These are phyloP conservation scores for Funneliformis geosporum DNA, from an alignment of 192 early-diverging fungal species.

Conservation along the genomic window DNA sequence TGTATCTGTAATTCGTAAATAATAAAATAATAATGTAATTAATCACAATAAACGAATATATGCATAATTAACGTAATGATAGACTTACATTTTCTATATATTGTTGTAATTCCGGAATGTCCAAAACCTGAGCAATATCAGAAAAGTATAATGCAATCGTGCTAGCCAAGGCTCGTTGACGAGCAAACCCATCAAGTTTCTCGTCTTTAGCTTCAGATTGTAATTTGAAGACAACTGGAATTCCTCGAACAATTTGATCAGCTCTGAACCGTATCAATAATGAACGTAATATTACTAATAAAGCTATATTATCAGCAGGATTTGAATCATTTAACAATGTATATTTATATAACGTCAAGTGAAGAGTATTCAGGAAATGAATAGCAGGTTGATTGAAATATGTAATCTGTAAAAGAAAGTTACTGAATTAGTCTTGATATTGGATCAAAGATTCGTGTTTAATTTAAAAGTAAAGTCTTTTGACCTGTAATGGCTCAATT, in stretches of 20 bases:
- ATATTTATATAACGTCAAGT: slow-evolving; percentile 29
- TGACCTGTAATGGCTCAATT: not conserved
- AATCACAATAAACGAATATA: not conserved
- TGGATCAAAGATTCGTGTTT: not conserved
- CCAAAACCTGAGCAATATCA: slow-evolving; percentile 21
- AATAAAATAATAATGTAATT: not conserved
- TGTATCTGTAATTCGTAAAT: not conserved
- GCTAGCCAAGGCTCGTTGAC: slow-evolving; percentile 24
- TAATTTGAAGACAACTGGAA: slow-evolving; percentile 48
- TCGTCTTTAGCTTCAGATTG: slow-evolving; percentile 33
- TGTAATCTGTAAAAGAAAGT: not conserved
- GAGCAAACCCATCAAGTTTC: slow-evolving; percentile 4
- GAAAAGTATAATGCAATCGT: slow-evolving; percentile 20
- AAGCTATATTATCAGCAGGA: slow-evolving; percentile 14
- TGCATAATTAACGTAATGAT: not conserved
- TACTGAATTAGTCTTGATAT: not conserved
- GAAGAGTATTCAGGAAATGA: slow-evolving; percentile 26
- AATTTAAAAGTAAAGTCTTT: not conserved
- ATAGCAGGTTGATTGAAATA: slow-evolving; percentile 23
- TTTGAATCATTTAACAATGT: not conserved
- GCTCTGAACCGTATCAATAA: slow-evolving; percentile 10
- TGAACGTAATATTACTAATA: slow-evolving; percentile 7
- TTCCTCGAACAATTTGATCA: slow-evolving; percentile 48
- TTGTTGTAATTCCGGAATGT: slow-evolving; percentile 21
- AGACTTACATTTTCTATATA: slow-evolving; percentile 10